Evolutionary conservation across 2,329 filamentous ascomycete species (phyloP), one percentile per base, ranked within the genome.

Genomic region (Trichoderma sp.): DNA sequence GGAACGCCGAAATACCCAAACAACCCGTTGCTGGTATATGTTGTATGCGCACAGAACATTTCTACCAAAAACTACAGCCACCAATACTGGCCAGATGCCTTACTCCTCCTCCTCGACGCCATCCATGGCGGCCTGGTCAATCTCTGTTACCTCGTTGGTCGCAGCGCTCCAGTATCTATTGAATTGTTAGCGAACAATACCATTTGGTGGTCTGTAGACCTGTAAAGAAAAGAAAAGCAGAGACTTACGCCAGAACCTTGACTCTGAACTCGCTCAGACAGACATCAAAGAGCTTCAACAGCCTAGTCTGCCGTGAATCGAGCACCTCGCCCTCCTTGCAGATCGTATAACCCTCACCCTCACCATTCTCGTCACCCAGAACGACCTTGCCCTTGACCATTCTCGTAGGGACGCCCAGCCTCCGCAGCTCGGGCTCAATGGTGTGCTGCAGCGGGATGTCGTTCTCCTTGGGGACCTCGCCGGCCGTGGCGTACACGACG

Each of bases 241-340:
- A 24, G 58, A 86, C 87, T 81, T 87, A 92, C 79, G 94, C 95
- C 81, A 92, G 84, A 75, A 97, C 84, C 78, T 90, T 87, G 72
- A 99, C 90, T 81, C 87, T 91, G 85, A 99, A 99, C 84, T 98
- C 94, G 72, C 94, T 93, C 83, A 96, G 89, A 74, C 93, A 93
- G 71, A 98, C 89, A 68, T 94, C 92, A 83, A 99, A 98, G 78
- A 97, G 87, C 89, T 98, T 98, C 82, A 99, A 83, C 79, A 99
- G 84, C 75, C 94, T 92, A 71, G 96, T 98, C 87, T 99, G 96
- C 77, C 95, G 89, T 76, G 93, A 95, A 82, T 98, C 95, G 76
- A 99, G 84, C 58, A 90, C 87, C 79, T 98, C 90, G 12, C 95
- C 96, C 82, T 94, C 91, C 78, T 90, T 90, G 84, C 95, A 98